Base-by-base conservation (phyloP, 2,329 filamentous ascomycete species). In the Fulvia fulva region DNA sequence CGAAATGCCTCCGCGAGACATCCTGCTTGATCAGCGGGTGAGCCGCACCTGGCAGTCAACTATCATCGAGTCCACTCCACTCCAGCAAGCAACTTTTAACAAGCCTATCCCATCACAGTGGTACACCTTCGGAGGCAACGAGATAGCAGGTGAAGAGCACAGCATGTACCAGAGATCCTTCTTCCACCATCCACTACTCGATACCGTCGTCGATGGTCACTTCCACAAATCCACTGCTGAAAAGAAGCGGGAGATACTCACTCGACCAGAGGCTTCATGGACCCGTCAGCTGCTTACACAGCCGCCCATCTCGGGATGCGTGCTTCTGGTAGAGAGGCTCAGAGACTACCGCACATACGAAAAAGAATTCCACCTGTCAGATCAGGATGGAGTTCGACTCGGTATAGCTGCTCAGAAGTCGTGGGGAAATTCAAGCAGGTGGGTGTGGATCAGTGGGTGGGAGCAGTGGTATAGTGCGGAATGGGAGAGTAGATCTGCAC, bases 11-110 rank as follows among this genome's bases (percentile, higher is more conserved):
- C 26, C 12, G 16, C 26, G 22, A 52, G 26, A 37, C 22, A 22
- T 37, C 21, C 49, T 51, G 5, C 49, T 34, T 8, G 28, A 28
- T 22, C 26, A 51, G 19, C 14, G 49, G 11, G 19, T 51, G 16
- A 32, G 19, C 28, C 49, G 49, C n/a, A 37, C 28, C 16, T 51
- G 28, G 28, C 5, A 23, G 12, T 25, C 14, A 12, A 21, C n/a
- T 9, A 25, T 51, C 49, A 34, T n/a, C n/a, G 28, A 23, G 19
- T 51, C 49, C 5, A 21, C 30, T 3, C n/a, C 16, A 32, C 30
- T 51, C 8, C 49, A 51, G 16, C 28, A 51, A 23, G 49, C 30
- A 4, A 25, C 37, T 14, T 51, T 34, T 60, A 47, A 69, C 34
- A 62, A 57, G 22, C 64, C 68, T 12, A 25, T 28, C 51, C 4